These are phyloP conservation scores for Isabelozyma pseudorhagii DNA, from an alignment of 805 yeast species.

Conservation along the genomic window DNA sequence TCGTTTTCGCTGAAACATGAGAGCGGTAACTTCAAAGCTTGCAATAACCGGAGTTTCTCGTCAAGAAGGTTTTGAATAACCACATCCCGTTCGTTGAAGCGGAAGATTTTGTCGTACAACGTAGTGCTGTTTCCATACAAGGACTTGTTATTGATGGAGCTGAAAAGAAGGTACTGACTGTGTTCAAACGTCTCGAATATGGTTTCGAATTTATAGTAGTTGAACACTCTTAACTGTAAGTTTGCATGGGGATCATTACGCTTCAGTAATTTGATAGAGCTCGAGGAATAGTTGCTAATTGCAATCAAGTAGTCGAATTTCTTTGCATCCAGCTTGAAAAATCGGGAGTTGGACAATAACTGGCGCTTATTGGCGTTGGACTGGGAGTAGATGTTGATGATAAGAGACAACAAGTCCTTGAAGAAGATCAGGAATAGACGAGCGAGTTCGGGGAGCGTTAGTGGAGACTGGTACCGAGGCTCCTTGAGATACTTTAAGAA, in stretches of 20 bases:
- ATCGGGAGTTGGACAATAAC: conserved; percentile 26
- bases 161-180: conserved; percentile 30
- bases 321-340: conserved; percentile 26
- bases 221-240: conserved; percentile 38
- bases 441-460: conserved; percentile 32
- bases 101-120: conserved; percentile 36
- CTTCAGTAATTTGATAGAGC: conserved; percentile 33
- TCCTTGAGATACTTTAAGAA: conserved; percentile 37
- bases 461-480: conserved; percentile 41
- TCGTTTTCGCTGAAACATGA: conserved; percentile 24
- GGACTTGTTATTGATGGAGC: conserved; percentile 5
- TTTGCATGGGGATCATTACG: conserved; percentile 35
- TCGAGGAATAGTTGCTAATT: conserved; percentile 36
- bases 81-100: conserved; percentile 37
- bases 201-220: conserved; percentile 37
- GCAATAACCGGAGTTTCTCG: conserved; percentile 28
- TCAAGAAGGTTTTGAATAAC: conserved; percentile 32
- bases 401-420: conserved; percentile 35
- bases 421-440: conserved; percentile 31
- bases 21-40: conserved; percentile 23
- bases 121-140: conserved; percentile 21
- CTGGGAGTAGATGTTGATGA: conserved; percentile 30
- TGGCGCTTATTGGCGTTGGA: conserved; percentile 38
- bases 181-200: conserved; percentile 29
- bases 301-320: conserved; percentile 39